Evolutionary conservation across 2,329 filamentous ascomycete genomes (phyloP).

Genomic region (Didymella pomorum): DNA sequence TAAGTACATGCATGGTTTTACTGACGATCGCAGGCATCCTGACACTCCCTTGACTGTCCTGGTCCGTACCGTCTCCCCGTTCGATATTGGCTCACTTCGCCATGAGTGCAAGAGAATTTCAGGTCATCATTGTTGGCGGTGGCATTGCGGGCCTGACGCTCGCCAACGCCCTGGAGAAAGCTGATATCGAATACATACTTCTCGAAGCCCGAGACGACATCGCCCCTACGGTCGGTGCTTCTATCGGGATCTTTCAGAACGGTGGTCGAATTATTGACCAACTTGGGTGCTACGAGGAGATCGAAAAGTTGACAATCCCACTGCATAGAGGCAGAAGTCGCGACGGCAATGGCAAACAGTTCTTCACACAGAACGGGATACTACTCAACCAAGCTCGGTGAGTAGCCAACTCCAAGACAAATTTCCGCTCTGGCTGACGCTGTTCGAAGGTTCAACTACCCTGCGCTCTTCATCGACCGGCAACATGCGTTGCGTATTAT

Average conservation of each 20-base stretch:
- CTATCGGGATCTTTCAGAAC: slow-evolving; percentile 29
- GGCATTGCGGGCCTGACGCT: slow-evolving; percentile 26
- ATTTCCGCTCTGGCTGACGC: neutral
- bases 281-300: slow-evolving; percentile 20
- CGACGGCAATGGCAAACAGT: slow-evolving; percentile 5
- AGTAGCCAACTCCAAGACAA: neutral
- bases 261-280: slow-evolving; percentile 32
- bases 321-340: neutral
- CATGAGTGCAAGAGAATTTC: neutral
- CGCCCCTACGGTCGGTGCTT: slow-evolving; percentile 28
- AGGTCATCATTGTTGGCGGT: slow-evolving; percentile 27
- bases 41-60: neutral
- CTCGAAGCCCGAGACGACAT: slow-evolving; percentile 26
- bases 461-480: slow-evolving; percentile 24
- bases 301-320: slow-evolving; percentile 3
- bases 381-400: slow-evolving; percentile 3
- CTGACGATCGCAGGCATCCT: neutral
- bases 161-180: slow-evolving; percentile 24
- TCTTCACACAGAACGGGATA: neutral
- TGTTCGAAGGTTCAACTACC: slow-evolving; percentile 1
- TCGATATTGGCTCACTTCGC: neutral
- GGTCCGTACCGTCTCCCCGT: neutral
- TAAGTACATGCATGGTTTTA: neutral
- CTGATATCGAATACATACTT: slow-evolving; percentile 26
- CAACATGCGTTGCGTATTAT: slow-evolving; percentile 23